These are phyloP conservation scores for Suillus luteus DNA, from an alignment of 768 basidiomycete species.

Conservation along the genomic window DNA sequence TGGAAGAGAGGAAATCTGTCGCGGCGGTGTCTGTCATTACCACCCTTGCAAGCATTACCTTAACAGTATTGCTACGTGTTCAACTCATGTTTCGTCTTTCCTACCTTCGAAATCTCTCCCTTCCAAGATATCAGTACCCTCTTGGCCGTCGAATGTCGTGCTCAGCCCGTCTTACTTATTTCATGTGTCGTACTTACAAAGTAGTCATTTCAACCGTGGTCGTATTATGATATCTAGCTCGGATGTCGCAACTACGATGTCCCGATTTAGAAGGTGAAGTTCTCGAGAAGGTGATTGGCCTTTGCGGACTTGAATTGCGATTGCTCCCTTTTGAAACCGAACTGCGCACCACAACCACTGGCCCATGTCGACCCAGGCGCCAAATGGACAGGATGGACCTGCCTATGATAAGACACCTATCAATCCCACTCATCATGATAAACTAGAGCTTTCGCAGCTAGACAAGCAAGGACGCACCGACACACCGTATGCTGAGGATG, in stretches of 20 bases:
- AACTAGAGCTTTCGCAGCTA: not conserved
- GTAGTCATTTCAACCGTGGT: too few relatives aligned
- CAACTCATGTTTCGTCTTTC: too few relatives aligned
- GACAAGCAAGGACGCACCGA: not conserved
- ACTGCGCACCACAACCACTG: not conserved
- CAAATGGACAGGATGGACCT: not conserved
- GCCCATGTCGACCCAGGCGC: not conserved
- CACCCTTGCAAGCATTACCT: not conserved
- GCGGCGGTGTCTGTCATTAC: not conserved
- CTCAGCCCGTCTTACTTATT: too few relatives aligned
- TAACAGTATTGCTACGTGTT: too few relatives aligned
- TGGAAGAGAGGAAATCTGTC: not conserved
- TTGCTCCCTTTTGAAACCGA: not conserved
- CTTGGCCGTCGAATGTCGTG: too few relatives aligned
- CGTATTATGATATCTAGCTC: too few relatives aligned
- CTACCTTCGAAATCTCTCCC: too few relatives aligned
- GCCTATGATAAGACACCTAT: not conserved
- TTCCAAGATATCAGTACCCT: too few relatives aligned
- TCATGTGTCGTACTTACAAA: too few relatives aligned
- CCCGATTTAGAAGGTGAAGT: not conserved
- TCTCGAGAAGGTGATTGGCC: not conserved
- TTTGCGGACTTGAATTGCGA: not conserved
- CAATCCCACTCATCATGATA: not conserved
- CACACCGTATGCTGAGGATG: slow-evolving; percentile 37
- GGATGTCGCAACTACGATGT: not conserved